These are phyloP conservation scores for Curvularia hawaiiensis DNA, from an alignment of 2,329 filamentous ascomycete species.

Conservation along the genomic window DNA sequence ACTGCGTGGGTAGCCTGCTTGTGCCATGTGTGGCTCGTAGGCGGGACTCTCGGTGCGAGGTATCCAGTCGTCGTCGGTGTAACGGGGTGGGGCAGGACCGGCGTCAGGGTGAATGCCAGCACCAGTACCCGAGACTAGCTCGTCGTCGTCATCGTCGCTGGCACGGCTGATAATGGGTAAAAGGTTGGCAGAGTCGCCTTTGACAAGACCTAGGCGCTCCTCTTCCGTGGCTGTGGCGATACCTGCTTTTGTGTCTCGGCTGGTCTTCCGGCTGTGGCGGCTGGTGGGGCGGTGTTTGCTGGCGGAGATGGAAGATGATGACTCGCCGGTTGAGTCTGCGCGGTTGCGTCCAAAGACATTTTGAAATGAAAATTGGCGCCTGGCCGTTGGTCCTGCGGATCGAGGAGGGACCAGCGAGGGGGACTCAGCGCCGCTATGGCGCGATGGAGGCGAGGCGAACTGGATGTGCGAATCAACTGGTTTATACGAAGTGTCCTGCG, in stretches of 20 bases:
- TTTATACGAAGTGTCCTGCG: slow-evolving; percentile 48
- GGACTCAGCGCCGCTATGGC: slow-evolving; percentile 49
- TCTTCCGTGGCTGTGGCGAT: slow-evolving; percentile 72
- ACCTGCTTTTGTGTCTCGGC: slow-evolving; percentile 40
- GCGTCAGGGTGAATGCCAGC: too few relatives aligned
- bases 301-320: slow-evolving; percentile 9
- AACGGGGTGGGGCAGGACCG: slow-evolving; percentile 16
- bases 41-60: slow-evolving; percentile 15
- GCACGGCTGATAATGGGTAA: slow-evolving; percentile 36
- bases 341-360: slow-evolving; percentile 71
- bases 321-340: slow-evolving; percentile 34
- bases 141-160: slow-evolving; percentile 15
- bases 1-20: not conserved
- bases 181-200: slow-evolving; percentile 62
- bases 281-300: slow-evolving; percentile 29
- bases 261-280: slow-evolving; percentile 40
- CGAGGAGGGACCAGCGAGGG: slow-evolving; percentile 57
- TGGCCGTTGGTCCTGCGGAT: slow-evolving; percentile 61
- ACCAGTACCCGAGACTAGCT: slow-evolving; percentile 5
- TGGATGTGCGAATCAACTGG: slow-evolving; percentile 57
- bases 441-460: slow-evolving; percentile 45
- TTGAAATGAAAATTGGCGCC: slow-evolving; percentile 91
- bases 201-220: slow-evolving; percentile 81
- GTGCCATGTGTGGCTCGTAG: not conserved
- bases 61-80: slow-evolving; percentile 23